Conservation (phyloP, 768 basidiomycete species). For the Auricularia heimuer region DNA sequence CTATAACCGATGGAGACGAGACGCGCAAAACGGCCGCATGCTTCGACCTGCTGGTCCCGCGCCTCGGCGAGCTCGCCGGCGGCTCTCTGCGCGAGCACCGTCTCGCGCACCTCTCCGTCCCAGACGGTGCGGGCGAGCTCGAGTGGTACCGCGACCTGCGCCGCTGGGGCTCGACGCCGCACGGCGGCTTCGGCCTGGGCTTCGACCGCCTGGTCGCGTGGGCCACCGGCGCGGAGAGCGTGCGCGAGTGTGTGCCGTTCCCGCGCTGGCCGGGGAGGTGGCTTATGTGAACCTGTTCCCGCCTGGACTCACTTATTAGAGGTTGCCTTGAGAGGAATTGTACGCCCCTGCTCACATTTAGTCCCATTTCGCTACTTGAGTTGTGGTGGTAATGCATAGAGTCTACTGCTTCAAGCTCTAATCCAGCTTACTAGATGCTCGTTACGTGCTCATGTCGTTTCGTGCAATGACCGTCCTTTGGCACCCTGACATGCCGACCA, state of each 20-base stretch:
- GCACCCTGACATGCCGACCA: too few species aligned
- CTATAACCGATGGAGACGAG: too few species aligned
- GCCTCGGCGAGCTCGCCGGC: conserved; percentile 82
- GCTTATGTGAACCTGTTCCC: conserved; percentile 35
- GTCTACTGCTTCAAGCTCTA: too few species aligned
- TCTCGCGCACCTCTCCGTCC: conserved; percentile 13
- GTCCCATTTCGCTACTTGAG: too few species aligned
- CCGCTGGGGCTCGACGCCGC: conserved; percentile 76
- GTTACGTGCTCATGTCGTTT: too few species aligned
- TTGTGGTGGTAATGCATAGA: too few species aligned
- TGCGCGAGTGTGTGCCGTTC: conserved; percentile 89
- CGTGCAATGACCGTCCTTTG: too few species aligned
- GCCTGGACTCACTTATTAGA: too few species aligned
- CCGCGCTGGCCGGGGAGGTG: conserved; percentile 82
- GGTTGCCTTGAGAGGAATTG: too few species aligned
- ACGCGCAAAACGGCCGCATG: conserved; percentile 62
- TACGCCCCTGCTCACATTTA: too few species aligned
- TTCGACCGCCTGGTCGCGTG: conserved; percentile 86
- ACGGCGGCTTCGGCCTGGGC: conserved; percentile 94
- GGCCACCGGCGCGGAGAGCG: conserved; percentile 79
- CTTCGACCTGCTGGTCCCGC: conserved; percentile 87
- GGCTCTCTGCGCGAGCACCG: conserved; percentile 65
- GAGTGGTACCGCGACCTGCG: conserved; percentile 80
- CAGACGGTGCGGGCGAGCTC: conserved; percentile 27
- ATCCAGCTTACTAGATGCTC: too few species aligned